These are phyloP conservation scores for Elaeis guineensis DNA, from an alignment of 176 grass and related monocot species.

Conservation along the genomic window DNA sequence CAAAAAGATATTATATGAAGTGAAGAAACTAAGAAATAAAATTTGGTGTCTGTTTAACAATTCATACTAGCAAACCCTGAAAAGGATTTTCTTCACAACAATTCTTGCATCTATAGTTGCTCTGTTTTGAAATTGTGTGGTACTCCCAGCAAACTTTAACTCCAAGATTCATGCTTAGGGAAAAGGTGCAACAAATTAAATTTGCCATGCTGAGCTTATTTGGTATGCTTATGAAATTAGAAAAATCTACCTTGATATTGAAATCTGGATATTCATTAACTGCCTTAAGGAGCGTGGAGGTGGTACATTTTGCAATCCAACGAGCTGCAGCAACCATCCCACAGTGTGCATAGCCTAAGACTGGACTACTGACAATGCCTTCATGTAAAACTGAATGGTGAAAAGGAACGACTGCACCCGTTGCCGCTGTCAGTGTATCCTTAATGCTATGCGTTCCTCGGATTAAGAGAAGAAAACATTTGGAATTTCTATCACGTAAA, in stretches of 20 bases:
- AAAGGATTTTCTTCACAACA: too few relatives aligned
- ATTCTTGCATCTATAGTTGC: too few relatives aligned
- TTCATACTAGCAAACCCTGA: too few relatives aligned
- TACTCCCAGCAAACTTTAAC: too few relatives aligned
- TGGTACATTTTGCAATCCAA: conserved; percentile 57
- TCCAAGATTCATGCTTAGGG: too few relatives aligned
- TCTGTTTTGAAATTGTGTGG: too few relatives aligned
- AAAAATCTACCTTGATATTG: conserved; percentile 40
- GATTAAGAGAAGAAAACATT: conserved; percentile 86
- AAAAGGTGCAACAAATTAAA: too few relatives aligned
- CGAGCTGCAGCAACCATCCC: conserved; percentile 63
- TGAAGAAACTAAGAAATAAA: too few relatives aligned
- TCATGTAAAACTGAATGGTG: conserved; percentile 44
- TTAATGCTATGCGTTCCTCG: conserved; percentile 80
- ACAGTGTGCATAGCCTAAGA: conserved; percentile 58
- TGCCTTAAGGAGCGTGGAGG: conserved; percentile 40
- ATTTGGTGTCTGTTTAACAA: too few relatives aligned
- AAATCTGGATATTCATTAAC: conserved; percentile 39
- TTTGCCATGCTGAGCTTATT: too few relatives aligned
- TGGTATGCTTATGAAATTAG: background rate
- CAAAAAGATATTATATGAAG: too few relatives aligned
- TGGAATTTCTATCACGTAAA: conserved; percentile 47
- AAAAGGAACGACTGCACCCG: conserved; percentile 58
- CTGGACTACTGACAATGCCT: conserved; percentile 30
- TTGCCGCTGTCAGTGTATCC: conserved; percentile 81